These are phyloP conservation scores for Primulina eburnea DNA, from an alignment of 257 asterid species.

Conservation along the genomic window DNA sequence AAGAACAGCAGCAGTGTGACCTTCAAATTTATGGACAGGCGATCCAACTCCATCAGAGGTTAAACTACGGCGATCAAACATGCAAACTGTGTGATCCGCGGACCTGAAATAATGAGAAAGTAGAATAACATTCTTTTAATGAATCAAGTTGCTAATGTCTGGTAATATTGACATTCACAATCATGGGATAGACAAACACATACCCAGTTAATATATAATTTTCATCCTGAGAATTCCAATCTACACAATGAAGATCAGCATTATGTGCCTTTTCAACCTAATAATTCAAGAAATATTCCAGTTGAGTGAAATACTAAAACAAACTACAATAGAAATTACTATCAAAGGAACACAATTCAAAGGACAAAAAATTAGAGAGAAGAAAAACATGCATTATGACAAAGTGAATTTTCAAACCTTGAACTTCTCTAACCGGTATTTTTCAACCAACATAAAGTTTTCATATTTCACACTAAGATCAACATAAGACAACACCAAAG, in stretches of 20 bases:
- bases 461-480: background rate
- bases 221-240: conserved; percentile 92
- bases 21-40: conserved; percentile 76
- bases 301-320: conserved; percentile 22
- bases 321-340: conserved; percentile 23
- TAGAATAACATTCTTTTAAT: conserved; percentile 21
- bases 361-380: conserved; percentile 1
- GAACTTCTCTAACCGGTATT: background rate
- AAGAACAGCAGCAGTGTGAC: conserved; percentile 87
- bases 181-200: background rate
- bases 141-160: conserved; percentile 22
- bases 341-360: conserved; percentile 15
- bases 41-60: conserved; percentile 66
- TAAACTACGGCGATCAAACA: conserved; percentile 94
- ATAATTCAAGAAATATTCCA: conserved; percentile 25
- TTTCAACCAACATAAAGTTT: background rate
- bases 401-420: background rate
- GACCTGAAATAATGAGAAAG: conserved; percentile 51
- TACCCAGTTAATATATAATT: conserved; percentile 93
- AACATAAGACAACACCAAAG: conserved; percentile 3
- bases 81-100: conserved; percentile 82
- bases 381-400: conserved; percentile 11
- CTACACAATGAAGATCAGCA: conserved; percentile 98
- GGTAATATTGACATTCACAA: background rate
- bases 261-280: conserved; percentile 96